Conservation (phyloP, 2,329 filamentous ascomycete species). For the Aspergillus proliferans region DNA sequence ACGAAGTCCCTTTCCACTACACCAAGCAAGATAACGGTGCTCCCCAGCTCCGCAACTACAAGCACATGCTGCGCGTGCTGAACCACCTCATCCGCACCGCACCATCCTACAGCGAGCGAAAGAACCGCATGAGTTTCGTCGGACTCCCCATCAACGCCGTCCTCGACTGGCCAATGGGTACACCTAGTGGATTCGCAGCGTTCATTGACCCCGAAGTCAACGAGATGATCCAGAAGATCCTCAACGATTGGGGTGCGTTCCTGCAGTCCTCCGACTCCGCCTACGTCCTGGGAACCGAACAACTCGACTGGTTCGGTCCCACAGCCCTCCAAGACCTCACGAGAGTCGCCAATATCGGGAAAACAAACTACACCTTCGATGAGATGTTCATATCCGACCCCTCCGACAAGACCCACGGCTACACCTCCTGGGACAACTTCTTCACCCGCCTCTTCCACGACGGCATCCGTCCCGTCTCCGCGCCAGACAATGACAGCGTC, state of each 20-base stretch:
- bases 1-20: slow-evolving; percentile 61
- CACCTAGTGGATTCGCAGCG: slow-evolving; percentile 47
- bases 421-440: slow-evolving; percentile 63
- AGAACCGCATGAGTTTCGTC: slow-evolving; percentile 39
- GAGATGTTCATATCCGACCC: slow-evolving; percentile 16
- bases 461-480: slow-evolving; percentile 52
- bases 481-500: slow-evolving; percentile 43
- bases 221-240: slow-evolving; percentile 44
- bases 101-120: slow-evolving; percentile 26
- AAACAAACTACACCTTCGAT: slow-evolving; percentile 8
- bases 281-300: slow-evolving; percentile 39
- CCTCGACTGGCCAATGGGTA: slow-evolving; percentile 56
- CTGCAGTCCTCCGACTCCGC: slow-evolving; percentile 49
- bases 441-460: slow-evolving; percentile 56
- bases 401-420: slow-evolving; percentile 40
- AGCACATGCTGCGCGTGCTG: slow-evolving; percentile 60
- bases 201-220: slow-evolving; percentile 52
- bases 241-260: slow-evolving; percentile 52
- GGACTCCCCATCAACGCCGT: slow-evolving; percentile 54
- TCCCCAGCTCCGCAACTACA: slow-evolving; percentile 58
- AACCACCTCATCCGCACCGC: slow-evolving; percentile 46
- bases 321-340: slow-evolving; percentile 43
- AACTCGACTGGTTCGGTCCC: slow-evolving; percentile 51
- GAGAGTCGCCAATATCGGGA: slow-evolving; percentile 16
- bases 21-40: slow-evolving; percentile 55